These are phyloP conservation scores for Barnettozyma wickerhamii DNA, from an alignment of 805 yeast genomes.

Conservation along the genomic window DNA sequence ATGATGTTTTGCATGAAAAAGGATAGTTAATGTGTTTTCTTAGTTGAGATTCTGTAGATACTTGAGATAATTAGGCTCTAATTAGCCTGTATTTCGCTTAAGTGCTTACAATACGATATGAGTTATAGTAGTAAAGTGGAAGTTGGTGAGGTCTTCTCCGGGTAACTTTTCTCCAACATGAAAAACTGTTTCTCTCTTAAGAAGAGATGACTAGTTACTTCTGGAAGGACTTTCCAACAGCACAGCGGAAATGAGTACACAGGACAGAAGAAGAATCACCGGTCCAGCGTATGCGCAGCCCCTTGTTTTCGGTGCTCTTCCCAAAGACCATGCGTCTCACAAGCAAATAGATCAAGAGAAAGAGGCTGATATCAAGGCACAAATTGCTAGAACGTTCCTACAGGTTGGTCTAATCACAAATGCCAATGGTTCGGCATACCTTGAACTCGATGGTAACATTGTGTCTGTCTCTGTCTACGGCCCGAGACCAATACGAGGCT, in stretches of 20 bases:
- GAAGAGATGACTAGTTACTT: too few species aligned
- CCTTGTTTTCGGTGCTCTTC: constrained; percentile 34
- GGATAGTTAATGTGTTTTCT: too few species aligned
- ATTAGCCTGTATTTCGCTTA: too few species aligned
- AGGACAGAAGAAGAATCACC: constrained; percentile 78
- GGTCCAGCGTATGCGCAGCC: constrained; percentile 73
- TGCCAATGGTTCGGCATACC: constrained; percentile 78
- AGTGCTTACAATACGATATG: too few species aligned
- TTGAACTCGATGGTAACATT: constrained; percentile 50
- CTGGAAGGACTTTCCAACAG: too few species aligned
- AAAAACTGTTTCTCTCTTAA: too few species aligned
- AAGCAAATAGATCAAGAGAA: constrained; percentile 11
- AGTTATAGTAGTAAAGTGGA: too few species aligned
- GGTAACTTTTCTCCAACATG: too few species aligned
- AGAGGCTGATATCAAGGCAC: constrained; percentile 28
- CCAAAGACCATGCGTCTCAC: constrained; percentile 12
- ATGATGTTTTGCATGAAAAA: too few species aligned
- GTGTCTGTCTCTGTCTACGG: constrained; percentile 74
- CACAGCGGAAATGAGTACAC: constrained; percentile 12
- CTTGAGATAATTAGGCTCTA: too few species aligned
- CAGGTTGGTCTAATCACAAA: constrained; percentile 63
- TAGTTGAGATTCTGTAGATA: too few species aligned
- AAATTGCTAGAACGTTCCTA: constrained; percentile 40
- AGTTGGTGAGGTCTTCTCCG: too few species aligned
- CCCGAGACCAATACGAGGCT: constrained; percentile 79